Base-by-base conservation (phyloP, 306 rosid genomes). In the Styphnolobium japonicum region DNA sequence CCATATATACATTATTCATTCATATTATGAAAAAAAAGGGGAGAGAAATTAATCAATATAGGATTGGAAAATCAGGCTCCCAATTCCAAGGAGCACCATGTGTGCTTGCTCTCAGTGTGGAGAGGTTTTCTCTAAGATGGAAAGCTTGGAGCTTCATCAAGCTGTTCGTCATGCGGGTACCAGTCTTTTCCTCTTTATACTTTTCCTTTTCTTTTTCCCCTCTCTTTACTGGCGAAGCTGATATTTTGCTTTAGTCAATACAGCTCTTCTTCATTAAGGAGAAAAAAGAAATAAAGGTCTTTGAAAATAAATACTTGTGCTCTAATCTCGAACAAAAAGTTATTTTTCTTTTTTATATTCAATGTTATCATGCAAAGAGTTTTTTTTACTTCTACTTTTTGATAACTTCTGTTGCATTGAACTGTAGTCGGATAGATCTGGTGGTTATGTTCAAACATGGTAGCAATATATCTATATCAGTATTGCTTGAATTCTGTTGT, bases 141-240 rank as follows among this genome's bases (percentile, higher is more conserved):
- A 96, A 80, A 91, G 88, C 76, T 81, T 93, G 85, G 96, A 96
- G 82, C 94, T 90, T 86, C 99, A 96, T 84, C 98, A 93, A 79
- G 91, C 93, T 68, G 83, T 89, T 86, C 98, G 94, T 34, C 99
- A 96, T 82, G 98, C 99, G 7, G 99, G 99, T 96, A 93, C 19
- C 29, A 12, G 43, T 18, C 51, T 51, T 29, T 27, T 55, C 7
- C 40, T 25, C 25, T 34, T 9, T 68, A 3, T 25, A 63, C n/a
- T 15, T 4, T 46, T n/a, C 15, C 33, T 62, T 67, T 23, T 4
- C 1, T n/a, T 43, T 19, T 7, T 27, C n/a, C 0, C 56, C 10
- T 31, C 6, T 33, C 3, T 7, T n/a, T 31, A n/a, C n/a, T 42
- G 34, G 65, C 6, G 27, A 67, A 15, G 14, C 19, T 36, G 36